Evolutionary conservation across 2,329 filamentous ascomycete genomes (phyloP), one percentile per base, ranked within the genome.

Genomic region (Penicillium expansum): DNA sequence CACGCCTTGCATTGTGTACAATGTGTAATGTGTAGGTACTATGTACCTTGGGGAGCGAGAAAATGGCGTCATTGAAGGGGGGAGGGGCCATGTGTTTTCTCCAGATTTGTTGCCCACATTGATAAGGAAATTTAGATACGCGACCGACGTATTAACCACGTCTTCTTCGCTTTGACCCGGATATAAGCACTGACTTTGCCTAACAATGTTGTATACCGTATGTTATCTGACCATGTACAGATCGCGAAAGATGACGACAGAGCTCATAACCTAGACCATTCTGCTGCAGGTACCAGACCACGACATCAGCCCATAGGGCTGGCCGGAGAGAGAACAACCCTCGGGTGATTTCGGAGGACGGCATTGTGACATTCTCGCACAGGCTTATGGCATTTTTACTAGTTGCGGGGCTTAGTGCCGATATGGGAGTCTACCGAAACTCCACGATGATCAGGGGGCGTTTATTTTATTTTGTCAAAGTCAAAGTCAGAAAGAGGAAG

Each of bases 401-500:
- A 39, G 24, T 59, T 62, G 62, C 62, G 62, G 62, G 61, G 64
- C 54, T 57, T 60, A 62, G 60, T 61, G 60, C 54, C 58, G 60
- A 57, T 61, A 58, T n/a, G 49, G 58, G 48, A 35, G 24, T 24
- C 48, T 55, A 37, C 43, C 42, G 38, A 47, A 20, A 27, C 38
- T 56, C 60, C 58, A 61, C 52, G 58, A 56, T 59, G 56, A 57
- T 59, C 48, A 58, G 60, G 61, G 59, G 60, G 61, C 77, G 4
- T 32, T 22, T 7, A 42, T 57, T 53, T 55, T 44, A 22, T 39
- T 39, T 35, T 42, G 18, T 39, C 33, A 18, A 14, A 30, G 18
- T 39, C 33, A 18, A 14, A 30, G 41, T 58, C 24, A 38, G 27
- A 39, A 54, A 47, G 24, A 56, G 54, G 49, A 53, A 59, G 48